A percentile compares a stretch with the other conserved stretches of the same genome.
Conservation (phyloP, 257 asterid genomes). For the Jasminum sambac region DNA sequence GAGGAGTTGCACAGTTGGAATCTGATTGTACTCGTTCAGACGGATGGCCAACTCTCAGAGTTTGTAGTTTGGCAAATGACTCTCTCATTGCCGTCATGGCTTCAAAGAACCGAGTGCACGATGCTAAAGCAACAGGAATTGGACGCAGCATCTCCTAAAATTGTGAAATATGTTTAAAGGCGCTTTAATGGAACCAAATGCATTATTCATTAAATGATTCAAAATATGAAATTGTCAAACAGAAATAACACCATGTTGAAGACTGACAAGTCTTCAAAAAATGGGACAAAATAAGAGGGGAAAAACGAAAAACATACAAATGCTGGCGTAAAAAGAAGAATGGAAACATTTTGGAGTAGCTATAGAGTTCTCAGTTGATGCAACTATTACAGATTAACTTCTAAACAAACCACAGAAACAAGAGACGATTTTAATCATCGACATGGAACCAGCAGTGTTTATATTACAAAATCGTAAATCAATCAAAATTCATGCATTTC, state of each 20-base stretch:
- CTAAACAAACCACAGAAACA: not conserved
- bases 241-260: not conserved
- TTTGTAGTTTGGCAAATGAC: conserved; percentile 79
- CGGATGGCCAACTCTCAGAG: conserved; percentile 72
- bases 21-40: conserved; percentile 49
- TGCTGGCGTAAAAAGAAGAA: not conserved
- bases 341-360: not conserved
- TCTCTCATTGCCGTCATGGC: conserved; percentile 98
- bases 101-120: conserved; percentile 94
- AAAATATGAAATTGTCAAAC: not conserved
- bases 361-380: not conserved
- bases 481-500: not conserved
- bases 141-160: conserved; percentile 94
- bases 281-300: not conserved
- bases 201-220: not conserved
- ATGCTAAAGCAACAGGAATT: conserved; percentile 95
- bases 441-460: not conserved
- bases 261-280: not conserved
- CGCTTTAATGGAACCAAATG: not conserved
- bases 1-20: conserved; percentile 75
- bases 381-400: not conserved
- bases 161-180: conserved; percentile 12
- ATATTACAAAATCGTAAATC: not conserved
- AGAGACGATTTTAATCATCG: not conserved
- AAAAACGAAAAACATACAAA: not conserved